Percentiles rank a stretch among this genome's conserved stretches.
Conservation (phyloP, 169 alveolate species). For the Plasmodium ovale region DNA sequence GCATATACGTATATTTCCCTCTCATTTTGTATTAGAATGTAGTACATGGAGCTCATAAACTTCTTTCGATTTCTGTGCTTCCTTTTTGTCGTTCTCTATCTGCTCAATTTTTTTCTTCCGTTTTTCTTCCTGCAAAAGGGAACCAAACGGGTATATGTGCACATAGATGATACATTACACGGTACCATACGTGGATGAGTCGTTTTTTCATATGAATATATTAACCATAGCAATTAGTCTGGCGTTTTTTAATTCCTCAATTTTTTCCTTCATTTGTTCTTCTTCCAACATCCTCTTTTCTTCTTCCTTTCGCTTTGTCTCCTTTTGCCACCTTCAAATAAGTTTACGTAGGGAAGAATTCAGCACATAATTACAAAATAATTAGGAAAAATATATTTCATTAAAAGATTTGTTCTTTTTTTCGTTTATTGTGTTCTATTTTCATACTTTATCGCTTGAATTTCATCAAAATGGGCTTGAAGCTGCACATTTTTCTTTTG, state of each 20-base stretch:
- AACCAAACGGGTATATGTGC: background rate
- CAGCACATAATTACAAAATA: background rate
- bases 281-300: conserved; percentile 45
- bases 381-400: background rate
- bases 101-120: conserved; percentile 40
- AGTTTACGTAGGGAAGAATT: too few species aligned
- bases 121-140: conserved; percentile 27
- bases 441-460: conserved; percentile 65
- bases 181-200: background rate
- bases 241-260: conserved; percentile 56
- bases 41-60: conserved; percentile 36
- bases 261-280: conserved; percentile 50
- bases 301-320: conserved; percentile 49
- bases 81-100: conserved; percentile 33
- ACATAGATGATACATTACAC: background rate
- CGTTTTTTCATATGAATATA: background rate
- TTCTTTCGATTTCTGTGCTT: conserved; percentile 46
- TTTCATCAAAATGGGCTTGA: conserved; percentile 67
- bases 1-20: background rate
- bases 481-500: conserved; percentile 67
- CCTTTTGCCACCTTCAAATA: conserved; percentile 67
- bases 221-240: conserved; percentile 69
- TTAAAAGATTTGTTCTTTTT: background rate
- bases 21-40: background rate
- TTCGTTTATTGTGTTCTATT: background rate